Evolutionary conservation across 805 yeast species (phyloP).

Genomic region (Pichia eremophila): DNA sequence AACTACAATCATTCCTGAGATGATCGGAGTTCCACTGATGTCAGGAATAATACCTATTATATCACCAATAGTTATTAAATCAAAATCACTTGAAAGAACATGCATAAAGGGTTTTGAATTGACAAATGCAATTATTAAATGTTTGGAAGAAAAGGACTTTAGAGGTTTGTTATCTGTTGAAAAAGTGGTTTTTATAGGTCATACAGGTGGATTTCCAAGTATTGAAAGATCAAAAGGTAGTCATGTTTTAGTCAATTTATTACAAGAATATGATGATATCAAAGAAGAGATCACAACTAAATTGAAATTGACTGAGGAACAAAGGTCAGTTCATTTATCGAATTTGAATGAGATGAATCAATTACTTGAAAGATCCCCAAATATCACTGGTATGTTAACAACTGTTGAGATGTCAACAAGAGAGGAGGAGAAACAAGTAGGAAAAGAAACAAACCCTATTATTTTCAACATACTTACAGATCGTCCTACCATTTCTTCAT

Average conservation of each 20-base stretch:
- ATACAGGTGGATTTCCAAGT: slow-evolving; percentile 86
- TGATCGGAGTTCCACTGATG: slow-evolving; percentile 33
- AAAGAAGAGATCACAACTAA: slow-evolving; percentile 19
- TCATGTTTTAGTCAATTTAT: slow-evolving; percentile 78
- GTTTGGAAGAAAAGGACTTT: slow-evolving; percentile 20
- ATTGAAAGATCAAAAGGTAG: slow-evolving; percentile 70
- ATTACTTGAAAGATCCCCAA: slow-evolving; percentile 40
- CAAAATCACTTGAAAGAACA: slow-evolving; percentile 21
- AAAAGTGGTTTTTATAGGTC: slow-evolving; percentile 71
- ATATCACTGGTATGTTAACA: slow-evolving; percentile 72
- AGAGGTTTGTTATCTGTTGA: slow-evolving; percentile 50
- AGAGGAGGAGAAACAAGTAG: slow-evolving; percentile 58
- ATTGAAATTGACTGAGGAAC: slow-evolving; percentile 39
- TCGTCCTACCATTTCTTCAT: slow-evolving; percentile 81
- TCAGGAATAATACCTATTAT: slow-evolving; percentile 49
- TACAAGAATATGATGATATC: slow-evolving; percentile 53
- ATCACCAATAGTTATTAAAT: slow-evolving; percentile 45
- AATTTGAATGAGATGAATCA: slow-evolving; percentile 62
- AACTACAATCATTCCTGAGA: slow-evolving; percentile 26
- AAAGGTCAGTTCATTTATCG: slow-evolving; percentile 46
- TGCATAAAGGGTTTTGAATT: slow-evolving; percentile 32
- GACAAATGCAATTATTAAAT: slow-evolving; percentile 29
- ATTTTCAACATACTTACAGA: slow-evolving; percentile 87
- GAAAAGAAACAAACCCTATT: slow-evolving; percentile 60
- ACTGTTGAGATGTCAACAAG: slow-evolving; percentile 65